phyloP scores from a whole-genome alignment of 176 grass and related monocot species.

The Aegilops sharonensis region DNA sequence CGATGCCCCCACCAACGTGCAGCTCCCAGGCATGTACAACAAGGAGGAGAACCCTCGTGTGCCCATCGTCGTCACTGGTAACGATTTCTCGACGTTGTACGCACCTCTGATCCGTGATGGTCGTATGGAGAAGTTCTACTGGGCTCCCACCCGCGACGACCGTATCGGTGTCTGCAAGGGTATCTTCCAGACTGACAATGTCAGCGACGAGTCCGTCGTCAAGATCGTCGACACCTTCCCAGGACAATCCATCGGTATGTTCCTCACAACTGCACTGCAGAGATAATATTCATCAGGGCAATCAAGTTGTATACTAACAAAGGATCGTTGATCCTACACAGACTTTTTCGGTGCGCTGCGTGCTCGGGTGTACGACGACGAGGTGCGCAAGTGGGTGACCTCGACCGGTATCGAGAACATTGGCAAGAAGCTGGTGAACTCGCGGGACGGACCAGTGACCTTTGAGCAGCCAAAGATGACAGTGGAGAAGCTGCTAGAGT shows the following conservation, averaged over 20 bases:
- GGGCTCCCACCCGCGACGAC: constrained; percentile 92
- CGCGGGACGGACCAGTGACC: constrained; percentile 54
- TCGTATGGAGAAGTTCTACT: constrained; percentile 99
- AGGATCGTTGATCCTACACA: constrained; percentile 1
- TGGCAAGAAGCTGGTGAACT: constrained; percentile 75
- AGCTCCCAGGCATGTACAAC: constrained; percentile 96
- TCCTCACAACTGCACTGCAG: not conserved
- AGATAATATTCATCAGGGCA: not conserved
- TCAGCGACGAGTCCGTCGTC: constrained; percentile 41
- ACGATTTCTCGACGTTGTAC: constrained; percentile 96
- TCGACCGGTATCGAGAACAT: constrained; percentile 46
- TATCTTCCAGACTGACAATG: constrained; percentile 71
- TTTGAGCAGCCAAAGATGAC: constrained; percentile 84
- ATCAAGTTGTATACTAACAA: not conserved
- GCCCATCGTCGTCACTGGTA: constrained; percentile 90
- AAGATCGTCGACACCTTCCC: constrained; percentile 79
- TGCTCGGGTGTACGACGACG: constrained; percentile 82
- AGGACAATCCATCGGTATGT: constrained; percentile 85
- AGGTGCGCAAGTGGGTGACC: constrained; percentile 69
- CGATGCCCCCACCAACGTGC: constrained; percentile 95
- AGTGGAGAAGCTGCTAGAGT: constrained; percentile 65
- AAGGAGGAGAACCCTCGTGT: constrained; percentile 92
- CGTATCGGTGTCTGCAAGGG: constrained; percentile 64
- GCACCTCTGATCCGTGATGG: constrained; percentile 94
- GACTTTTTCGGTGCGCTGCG: constrained; percentile 89